Percentiles rank a stretch among this genome's conserved stretches.
phyloP scores from a whole-genome alignment of 352 stramenopile species.

The Globisporangium mamillatum region DNA sequence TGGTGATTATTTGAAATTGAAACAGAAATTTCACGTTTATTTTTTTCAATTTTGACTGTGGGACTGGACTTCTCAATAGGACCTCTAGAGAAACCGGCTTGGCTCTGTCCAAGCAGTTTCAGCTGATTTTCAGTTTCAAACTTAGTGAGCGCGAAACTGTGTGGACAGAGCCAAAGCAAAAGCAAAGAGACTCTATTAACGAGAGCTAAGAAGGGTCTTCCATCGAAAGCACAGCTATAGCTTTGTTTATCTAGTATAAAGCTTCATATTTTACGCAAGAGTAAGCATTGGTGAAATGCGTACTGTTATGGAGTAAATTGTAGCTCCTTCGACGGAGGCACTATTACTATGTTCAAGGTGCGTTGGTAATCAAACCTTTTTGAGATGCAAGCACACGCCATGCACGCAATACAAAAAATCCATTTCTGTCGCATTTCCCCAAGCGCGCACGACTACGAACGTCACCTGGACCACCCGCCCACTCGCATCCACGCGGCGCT shows the following conservation, averaged over 20 bases:
- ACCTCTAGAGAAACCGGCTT: neutral
- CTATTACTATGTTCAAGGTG: neutral
- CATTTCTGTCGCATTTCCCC: constrained; percentile 1
- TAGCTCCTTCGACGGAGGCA: neutral
- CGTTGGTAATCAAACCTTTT: neutral
- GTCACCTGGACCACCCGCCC: too few relatives aligned
- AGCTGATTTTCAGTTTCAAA: neutral
- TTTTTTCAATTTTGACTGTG: neutral
- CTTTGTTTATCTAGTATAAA: neutral
- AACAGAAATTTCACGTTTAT: neutral
- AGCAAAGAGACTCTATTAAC: too few relatives aligned
- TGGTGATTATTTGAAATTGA: too few relatives aligned
- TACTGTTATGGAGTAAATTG: neutral
- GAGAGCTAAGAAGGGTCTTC: neutral
- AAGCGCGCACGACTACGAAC: too few relatives aligned
- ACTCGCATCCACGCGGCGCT: too few relatives aligned
- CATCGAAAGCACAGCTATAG: neutral
- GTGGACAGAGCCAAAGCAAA: too few relatives aligned
- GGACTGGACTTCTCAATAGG: neutral
- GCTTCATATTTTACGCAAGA: neutral
- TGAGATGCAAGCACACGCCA: neutral
- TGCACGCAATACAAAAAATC: neutral
- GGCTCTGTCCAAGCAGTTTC: neutral
- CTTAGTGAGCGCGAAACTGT: neutral
- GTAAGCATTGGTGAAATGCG: neutral